Evolutionary conservation across 1,284 basidiomycete genomes (phyloP).

Genomic region (Marasmius fiardii): DNA sequence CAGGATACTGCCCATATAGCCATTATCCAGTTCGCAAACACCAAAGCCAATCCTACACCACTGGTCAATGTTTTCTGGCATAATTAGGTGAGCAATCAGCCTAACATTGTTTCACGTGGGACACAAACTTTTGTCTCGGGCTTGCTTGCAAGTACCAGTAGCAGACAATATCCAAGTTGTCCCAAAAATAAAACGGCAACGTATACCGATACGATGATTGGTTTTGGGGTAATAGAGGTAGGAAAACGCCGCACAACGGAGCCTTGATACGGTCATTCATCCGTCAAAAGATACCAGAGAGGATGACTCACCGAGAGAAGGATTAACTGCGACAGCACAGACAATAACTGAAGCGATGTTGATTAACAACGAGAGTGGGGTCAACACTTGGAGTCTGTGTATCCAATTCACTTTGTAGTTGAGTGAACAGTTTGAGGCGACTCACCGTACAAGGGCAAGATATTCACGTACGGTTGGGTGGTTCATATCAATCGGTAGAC

Average conservation of each 20-base stretch:
- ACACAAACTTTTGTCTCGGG: slow-evolving; percentile 72
- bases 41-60: slow-evolving; percentile 76
- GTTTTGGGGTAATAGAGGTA: slow-evolving; percentile 71
- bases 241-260: slow-evolving; percentile 56
- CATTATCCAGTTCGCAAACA: slow-evolving; percentile 80
- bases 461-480: slow-evolving; percentile 54
- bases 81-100: not conserved
- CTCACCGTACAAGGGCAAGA: slow-evolving; percentile 49
- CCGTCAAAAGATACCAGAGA: slow-evolving; percentile 20
- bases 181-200: slow-evolving; percentile 56
- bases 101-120: not conserved
- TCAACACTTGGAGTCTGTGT: slow-evolving; percentile 67
- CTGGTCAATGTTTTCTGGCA: slow-evolving; percentile 61
- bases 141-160: slow-evolving; percentile 69
- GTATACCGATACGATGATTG: slow-evolving; percentile 63
- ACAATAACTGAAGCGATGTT: slow-evolving; percentile 61
- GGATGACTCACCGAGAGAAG: slow-evolving; percentile 43
- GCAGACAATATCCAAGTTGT: slow-evolving; percentile 78
- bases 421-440: not conserved
- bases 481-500: slow-evolving; percentile 45
- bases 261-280: slow-evolving; percentile 22
- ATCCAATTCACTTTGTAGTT: not conserved
- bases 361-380: slow-evolving; percentile 73
- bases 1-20: slow-evolving; percentile 82
- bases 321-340: slow-evolving; percentile 52